These are phyloP conservation scores for Cafeteria roenbergensis DNA, from an alignment of 108 stramenopile genomes.

Conservation along the genomic window DNA sequence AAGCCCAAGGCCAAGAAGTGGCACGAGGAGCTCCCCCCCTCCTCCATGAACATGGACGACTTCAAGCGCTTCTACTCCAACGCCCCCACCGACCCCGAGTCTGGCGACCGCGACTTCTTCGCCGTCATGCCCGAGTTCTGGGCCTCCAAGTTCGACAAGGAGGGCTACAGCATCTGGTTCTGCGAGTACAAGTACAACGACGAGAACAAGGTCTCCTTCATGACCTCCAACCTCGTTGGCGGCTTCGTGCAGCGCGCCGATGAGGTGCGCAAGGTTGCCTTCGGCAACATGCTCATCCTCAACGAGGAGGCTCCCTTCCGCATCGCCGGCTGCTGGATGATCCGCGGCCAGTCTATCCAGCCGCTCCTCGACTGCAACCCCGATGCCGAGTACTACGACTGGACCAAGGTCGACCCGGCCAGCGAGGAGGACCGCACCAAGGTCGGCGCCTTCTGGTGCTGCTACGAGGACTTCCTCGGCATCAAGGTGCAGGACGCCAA, in stretches of 20 bases:
- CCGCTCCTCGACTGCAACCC: slow-evolving; percentile 49
- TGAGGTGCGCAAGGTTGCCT: slow-evolving; percentile 59
- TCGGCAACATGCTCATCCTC: slow-evolving; percentile 59
- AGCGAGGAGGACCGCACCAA: slow-evolving; percentile 41
- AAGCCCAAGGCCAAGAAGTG: slow-evolving; percentile 20
- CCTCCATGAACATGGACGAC: slow-evolving; percentile 17
- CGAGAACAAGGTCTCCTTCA: slow-evolving; percentile 57
- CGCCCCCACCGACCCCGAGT: slow-evolving; percentile 21
- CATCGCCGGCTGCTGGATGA: slow-evolving; percentile 48
- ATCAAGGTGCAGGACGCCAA: slow-evolving; percentile 44
- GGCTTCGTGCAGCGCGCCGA: slow-evolving; percentile 63
- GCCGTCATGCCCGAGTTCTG: slow-evolving; percentile 58
- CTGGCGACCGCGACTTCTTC: slow-evolving; percentile 29
- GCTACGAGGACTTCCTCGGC: slow-evolving; percentile 41
- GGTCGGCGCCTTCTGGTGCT: slow-evolving; percentile 50
- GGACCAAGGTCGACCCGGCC: slow-evolving; percentile 51
- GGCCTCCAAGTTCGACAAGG: slow-evolving; percentile 45
- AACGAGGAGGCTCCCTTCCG: slow-evolving; percentile 42
- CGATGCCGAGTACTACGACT: slow-evolving; percentile 59
- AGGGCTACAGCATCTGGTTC: slow-evolving; percentile 54
- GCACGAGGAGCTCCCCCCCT: slow-evolving; percentile 10
- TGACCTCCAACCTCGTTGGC: slow-evolving; percentile 55
- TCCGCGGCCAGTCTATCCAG: slow-evolving; percentile 53
- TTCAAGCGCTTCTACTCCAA: slow-evolving; percentile 17
- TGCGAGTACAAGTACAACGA: slow-evolving; percentile 60